phyloP scores from a whole-genome alignment of 2,329 filamentous ascomycete genomes.

The Xylariaceae sp. region DNA sequence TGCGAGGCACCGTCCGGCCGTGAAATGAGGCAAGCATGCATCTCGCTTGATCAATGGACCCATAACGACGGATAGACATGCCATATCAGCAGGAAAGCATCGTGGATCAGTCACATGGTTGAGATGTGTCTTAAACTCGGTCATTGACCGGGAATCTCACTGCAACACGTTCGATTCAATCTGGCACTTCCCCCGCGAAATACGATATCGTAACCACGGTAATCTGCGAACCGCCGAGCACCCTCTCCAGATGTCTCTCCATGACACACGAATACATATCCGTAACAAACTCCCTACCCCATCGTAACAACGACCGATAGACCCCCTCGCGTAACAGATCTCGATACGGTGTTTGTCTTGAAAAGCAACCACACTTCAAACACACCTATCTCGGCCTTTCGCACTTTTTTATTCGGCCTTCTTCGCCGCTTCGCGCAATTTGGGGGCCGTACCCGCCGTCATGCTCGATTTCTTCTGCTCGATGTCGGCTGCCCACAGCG shows the following conservation, averaged over 20 bases:
- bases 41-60: not conserved
- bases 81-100: not conserved
- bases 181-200: not conserved
- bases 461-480: slow-evolving; percentile 53
- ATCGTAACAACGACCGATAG: not conserved
- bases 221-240: not conserved
- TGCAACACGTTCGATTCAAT: not conserved
- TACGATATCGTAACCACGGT: not conserved
- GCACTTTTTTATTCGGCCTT: slow-evolving; percentile 39
- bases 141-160: too few species aligned
- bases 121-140: too few species aligned
- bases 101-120: too few species aligned
- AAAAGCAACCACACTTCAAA: not conserved
- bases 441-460: slow-evolving; percentile 47
- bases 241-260: not conserved
- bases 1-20: not conserved
- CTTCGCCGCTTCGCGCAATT: slow-evolving; percentile 44
- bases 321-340: not conserved
- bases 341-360: not conserved
- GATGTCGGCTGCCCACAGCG: slow-evolving; percentile 88
- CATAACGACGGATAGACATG: not conserved
- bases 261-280: not conserved
- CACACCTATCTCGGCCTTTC: slow-evolving; percentile 23
- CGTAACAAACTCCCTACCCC: not conserved
- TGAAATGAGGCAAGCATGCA: not conserved